Conservation (phyloP, 768 basidiomycete species). For the Mycena belliarum region DNA sequence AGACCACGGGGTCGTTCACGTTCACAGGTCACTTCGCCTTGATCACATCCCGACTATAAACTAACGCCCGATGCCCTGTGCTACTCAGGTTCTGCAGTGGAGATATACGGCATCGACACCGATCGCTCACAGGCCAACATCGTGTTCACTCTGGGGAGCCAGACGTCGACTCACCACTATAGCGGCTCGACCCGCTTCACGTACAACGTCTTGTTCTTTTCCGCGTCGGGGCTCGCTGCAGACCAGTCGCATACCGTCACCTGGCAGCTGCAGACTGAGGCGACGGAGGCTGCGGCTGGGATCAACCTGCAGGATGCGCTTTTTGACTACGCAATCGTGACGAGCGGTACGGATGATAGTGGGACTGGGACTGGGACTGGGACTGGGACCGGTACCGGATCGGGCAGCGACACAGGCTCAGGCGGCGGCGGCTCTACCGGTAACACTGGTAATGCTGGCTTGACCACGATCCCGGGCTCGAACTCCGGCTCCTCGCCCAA, state of each 20-base stretch:
- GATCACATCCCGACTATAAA: neutral
- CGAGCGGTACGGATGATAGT: constrained; percentile 1
- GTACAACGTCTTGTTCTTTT: constrained; percentile 13
- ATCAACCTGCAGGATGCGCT: constrained; percentile 3
- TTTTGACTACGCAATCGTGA: constrained; percentile 17
- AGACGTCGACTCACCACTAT: constrained; percentile 8
- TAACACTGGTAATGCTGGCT: neutral
- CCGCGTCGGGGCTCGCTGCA: neutral
- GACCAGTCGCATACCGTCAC: constrained; percentile 10
- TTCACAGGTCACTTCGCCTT: constrained; percentile 7
- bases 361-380: neutral
- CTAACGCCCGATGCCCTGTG: neutral
- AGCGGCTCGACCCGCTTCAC: constrained; percentile 5
- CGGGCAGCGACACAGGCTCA: neutral
- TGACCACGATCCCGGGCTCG: neutral
- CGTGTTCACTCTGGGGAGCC: constrained; percentile 10
- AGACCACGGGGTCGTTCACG: constrained; percentile 7
- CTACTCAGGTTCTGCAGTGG: constrained; percentile 8
- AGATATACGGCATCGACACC: constrained; percentile 14
- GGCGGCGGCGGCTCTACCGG: neutral
- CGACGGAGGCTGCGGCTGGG: neutral
- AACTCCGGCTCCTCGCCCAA: neutral
- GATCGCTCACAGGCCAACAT: constrained; percentile 6
- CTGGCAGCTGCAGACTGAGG: neutral
- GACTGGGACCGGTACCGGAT: neutral